These are phyloP conservation scores for Ambrosia artemisiifolia DNA, from an alignment of 129 eudicot species.

Conservation along the genomic window DNA sequence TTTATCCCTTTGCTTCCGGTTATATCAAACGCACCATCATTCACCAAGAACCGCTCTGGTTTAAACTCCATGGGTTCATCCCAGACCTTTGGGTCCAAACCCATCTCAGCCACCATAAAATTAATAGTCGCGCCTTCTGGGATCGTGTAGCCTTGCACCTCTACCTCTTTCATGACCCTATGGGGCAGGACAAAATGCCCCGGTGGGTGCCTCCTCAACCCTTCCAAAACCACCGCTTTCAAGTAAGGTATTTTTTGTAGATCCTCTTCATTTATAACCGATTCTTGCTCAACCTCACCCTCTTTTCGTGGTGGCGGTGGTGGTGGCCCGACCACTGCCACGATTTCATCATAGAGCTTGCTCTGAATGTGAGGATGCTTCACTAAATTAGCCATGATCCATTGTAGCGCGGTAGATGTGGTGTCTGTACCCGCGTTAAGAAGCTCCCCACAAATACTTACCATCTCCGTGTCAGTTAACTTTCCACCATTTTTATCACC, in stretches of 20 bases:
- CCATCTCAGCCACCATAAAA: slow-evolving; percentile 63
- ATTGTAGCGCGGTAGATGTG: not conserved
- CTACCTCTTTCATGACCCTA: slow-evolving; percentile 38
- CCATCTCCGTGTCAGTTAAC: not conserved
- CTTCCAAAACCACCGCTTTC: slow-evolving; percentile 62
- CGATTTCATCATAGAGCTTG: not conserved
- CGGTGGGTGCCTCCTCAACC: slow-evolving; percentile 64
- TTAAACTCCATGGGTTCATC: slow-evolving; percentile 58
- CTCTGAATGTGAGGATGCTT: not conserved
- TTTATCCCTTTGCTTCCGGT: slow-evolving; percentile 53
- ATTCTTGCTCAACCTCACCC: not conserved
- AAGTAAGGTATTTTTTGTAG: slow-evolving; percentile 47
- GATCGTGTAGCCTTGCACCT: slow-evolving; percentile 39
- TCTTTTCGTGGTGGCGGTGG: not conserved
- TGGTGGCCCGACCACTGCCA: not conserved
- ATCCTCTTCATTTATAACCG: slow-evolving; percentile 43
- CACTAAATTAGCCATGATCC: slow-evolving; percentile 9
- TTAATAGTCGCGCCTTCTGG: slow-evolving; percentile 39
- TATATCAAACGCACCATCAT: slow-evolving; percentile 43
- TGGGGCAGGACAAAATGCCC: slow-evolving; percentile 53
- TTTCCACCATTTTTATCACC: not conserved
- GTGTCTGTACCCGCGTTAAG: slow-evolving; percentile 2
- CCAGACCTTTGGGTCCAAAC: slow-evolving; percentile 62
- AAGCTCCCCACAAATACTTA: slow-evolving; percentile 7
- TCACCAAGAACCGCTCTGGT: slow-evolving; percentile 56